phyloP scores from a whole-genome alignment of 2,329 filamentous ascomycete species.

The Byssochlamys sp. region DNA sequence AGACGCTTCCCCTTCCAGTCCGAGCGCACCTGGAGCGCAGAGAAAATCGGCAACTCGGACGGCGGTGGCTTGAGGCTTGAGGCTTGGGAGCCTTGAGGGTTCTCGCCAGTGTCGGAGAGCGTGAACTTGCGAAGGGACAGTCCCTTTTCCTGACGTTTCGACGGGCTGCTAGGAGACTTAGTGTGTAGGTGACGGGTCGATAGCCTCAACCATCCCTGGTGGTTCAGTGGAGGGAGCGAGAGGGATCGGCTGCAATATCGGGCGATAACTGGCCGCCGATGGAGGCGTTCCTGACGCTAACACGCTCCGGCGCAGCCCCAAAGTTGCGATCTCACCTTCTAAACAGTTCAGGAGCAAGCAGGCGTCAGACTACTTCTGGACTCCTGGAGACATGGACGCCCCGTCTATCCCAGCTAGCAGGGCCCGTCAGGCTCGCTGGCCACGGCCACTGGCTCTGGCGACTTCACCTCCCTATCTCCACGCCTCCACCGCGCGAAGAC shows the following conservation, averaged over 20 bases:
- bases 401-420: neutral
- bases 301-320: conserved; percentile 2
- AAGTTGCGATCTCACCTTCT: neutral
- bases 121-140: neutral
- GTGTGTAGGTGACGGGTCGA: neutral
- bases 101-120: neutral
- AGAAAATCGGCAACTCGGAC: neutral
- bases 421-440: neutral
- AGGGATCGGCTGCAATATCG: neutral
- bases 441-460: neutral
- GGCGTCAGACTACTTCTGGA: too few species aligned
- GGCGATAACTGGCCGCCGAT: conserved; percentile 8
- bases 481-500: neutral
- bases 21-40: neutral
- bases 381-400: too few species aligned
- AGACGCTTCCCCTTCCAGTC: neutral
- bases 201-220: neutral
- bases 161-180: neutral
- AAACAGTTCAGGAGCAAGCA: neutral
- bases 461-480: neutral
- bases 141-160: neutral
- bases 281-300: conserved; percentile 20
- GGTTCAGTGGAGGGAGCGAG: neutral
- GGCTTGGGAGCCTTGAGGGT: neutral
- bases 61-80: neutral